phyloP scores from a whole-genome alignment of 2,329 filamentous ascomycete species.

The Fusarium udum region DNA sequence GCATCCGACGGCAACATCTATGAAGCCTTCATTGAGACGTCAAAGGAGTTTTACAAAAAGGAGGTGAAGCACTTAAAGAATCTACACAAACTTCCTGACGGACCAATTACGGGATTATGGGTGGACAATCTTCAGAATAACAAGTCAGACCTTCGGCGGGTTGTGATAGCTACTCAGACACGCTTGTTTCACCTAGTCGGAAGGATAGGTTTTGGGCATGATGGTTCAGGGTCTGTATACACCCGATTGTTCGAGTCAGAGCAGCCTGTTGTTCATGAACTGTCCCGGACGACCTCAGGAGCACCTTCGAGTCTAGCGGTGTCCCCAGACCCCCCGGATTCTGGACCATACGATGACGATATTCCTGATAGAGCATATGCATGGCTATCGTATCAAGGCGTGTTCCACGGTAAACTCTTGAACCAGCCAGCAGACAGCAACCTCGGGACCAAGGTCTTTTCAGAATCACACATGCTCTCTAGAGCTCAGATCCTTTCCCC shows the following conservation, averaged over 20 bases:
- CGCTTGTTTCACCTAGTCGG: constrained; percentile 84
- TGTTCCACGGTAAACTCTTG: constrained; percentile 85
- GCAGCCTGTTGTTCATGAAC: constrained; percentile 78
- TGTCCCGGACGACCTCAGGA: constrained; percentile 65
- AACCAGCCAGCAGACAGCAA: constrained; percentile 67
- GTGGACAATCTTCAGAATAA: constrained; percentile 77
- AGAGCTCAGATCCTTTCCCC: constrained; percentile 76
- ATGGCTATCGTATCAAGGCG: constrained; percentile 88
- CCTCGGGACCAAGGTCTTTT: constrained; percentile 78
- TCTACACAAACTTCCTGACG: constrained; percentile 84
- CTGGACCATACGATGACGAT: constrained; percentile 63
- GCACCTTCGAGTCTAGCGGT: constrained; percentile 74
- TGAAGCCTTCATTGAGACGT: constrained; percentile 93
- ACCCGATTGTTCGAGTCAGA: constrained; percentile 88
- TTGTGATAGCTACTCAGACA: constrained; percentile 82
- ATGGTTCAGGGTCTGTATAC: constrained; percentile 87
- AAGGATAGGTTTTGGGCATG: constrained; percentile 76
- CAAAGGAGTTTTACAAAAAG: constrained; percentile 92
- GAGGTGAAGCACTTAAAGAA: constrained; percentile 92
- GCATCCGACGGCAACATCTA: constrained; percentile 95
- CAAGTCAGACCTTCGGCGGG: constrained; percentile 76
- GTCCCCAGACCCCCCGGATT: constrained; percentile 76
- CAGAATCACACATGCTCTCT: constrained; percentile 80
- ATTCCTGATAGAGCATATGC: constrained; percentile 81
- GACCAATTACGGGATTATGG: constrained; percentile 86